phyloP scores from a whole-genome alignment of 345 rosid species.

The Bruguiera parviflora region DNA sequence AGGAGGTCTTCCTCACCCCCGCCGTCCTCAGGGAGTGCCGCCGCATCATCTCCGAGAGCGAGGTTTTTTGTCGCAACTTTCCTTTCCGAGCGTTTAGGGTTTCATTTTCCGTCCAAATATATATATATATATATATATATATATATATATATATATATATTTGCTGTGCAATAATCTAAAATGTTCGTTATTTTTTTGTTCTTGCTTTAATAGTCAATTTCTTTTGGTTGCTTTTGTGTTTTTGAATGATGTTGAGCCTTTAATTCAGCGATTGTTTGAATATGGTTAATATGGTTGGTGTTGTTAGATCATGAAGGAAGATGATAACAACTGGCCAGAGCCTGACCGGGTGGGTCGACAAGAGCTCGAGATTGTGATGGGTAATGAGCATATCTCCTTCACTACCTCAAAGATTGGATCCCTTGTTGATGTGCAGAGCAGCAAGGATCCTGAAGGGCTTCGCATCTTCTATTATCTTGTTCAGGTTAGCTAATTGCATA shows the following conservation, averaged over 20 bases:
- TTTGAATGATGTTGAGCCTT: neutral
- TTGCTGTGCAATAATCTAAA: no score
- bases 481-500: conserved; percentile 52
- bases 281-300: neutral
- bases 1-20: conserved; percentile 94
- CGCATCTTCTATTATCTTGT: conserved; percentile 97
- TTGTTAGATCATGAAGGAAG: conserved; percentile 93
- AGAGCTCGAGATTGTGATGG: conserved; percentile 98
- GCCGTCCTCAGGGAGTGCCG: conserved; percentile 90
- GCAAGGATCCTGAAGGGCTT: conserved; percentile 98
- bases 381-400: conserved; percentile 94
- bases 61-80: conserved; percentile 33
- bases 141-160: no score
- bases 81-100: conserved; percentile 9
- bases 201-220: neutral
- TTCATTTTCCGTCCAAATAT: neutral
- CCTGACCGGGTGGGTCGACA: conserved; percentile 96
- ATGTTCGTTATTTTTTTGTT: neutral
- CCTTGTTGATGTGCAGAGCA: conserved; percentile 89
- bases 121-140: no score
- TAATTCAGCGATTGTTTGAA: neutral
- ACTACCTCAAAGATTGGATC: conserved; percentile 97
- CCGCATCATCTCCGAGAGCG: conserved; percentile 97
- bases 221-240: neutral
- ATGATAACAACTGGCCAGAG: conserved; percentile 96